Evolutionary conservation across 768 basidiomycete genomes (phyloP).

Genomic region (Pleurotus tuber-regium): DNA sequence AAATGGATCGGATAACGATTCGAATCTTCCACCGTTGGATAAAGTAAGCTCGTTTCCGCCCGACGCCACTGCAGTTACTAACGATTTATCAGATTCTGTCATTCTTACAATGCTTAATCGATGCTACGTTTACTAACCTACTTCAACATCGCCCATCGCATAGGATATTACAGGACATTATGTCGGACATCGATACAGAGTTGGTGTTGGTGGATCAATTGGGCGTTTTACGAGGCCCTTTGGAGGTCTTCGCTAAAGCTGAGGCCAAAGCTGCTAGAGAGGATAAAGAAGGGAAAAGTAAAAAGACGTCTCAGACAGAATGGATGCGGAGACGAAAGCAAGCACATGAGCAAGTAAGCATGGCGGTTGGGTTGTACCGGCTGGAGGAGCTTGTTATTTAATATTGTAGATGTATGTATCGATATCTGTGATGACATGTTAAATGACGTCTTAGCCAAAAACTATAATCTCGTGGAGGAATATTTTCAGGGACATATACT

Average conservation of each 20-base stretch:
- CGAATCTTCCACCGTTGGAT: constrained; percentile 34
- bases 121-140: constrained; percentile 68
- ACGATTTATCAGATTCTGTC: constrained; percentile 9
- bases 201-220: constrained; percentile 46
- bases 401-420: constrained; percentile 7
- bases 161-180: constrained; percentile 44
- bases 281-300: constrained; percentile 30
- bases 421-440: background rate
- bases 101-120: constrained; percentile 71
- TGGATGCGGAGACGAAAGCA: constrained; percentile 54
- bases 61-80: background rate
- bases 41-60: constrained; percentile 30
- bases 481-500: background rate
- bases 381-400: constrained; percentile 67
- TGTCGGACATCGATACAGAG: constrained; percentile 54
- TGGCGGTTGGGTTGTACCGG: constrained; percentile 65
- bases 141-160: constrained; percentile 65
- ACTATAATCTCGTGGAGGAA: no score
- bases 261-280: constrained; percentile 50
- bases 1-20: no score
- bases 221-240: constrained; percentile 55
- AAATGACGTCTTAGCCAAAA: no score
- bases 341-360: constrained; percentile 48
- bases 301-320: constrained; percentile 33
- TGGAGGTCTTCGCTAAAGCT: constrained; percentile 61